A percentile compares a stretch with the other conserved stretches of the same genome.
Conservation (phyloP, 257 asterid genomes). For the Gentiana straminea region DNA sequence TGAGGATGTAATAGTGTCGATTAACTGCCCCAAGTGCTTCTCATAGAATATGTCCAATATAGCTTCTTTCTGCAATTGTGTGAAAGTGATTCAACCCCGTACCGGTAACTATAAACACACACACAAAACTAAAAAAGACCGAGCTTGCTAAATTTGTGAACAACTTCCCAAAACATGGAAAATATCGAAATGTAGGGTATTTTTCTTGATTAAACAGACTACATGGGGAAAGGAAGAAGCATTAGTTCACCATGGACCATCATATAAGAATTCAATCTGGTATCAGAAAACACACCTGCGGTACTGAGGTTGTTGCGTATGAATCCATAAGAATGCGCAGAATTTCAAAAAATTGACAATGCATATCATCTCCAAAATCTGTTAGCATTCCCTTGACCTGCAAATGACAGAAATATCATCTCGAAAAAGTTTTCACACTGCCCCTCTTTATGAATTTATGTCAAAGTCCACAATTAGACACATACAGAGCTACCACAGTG, state of each 20-base stretch:
- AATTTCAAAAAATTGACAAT: constrained; percentile 92
- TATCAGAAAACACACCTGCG: constrained; percentile 43
- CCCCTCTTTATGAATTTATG: neutral
- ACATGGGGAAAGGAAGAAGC: neutral
- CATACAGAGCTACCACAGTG: too few species aligned
- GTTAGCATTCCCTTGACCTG: constrained; percentile 88
- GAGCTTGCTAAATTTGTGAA: neutral
- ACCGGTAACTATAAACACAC: too few species aligned
- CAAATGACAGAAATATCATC: constrained; percentile 8
- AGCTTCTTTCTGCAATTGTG: constrained; percentile 69
- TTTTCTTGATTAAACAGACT: neutral
- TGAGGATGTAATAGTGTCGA: constrained; percentile 69
- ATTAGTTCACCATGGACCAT: neutral
- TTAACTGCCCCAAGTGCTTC: constrained; percentile 68
- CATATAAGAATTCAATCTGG: neutral
- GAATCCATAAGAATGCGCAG: constrained; percentile 92
- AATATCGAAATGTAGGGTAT: neutral
- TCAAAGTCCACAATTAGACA: neutral
- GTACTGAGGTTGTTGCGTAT: constrained; percentile 39
- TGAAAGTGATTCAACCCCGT: neutral
- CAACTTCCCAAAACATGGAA: neutral
- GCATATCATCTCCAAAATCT: constrained; percentile 95
- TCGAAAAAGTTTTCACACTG: neutral
- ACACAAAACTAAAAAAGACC: too few species aligned
- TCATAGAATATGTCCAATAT: constrained; percentile 81